A percentile compares a stretch with the other conserved stretches of the same genome.
Evolutionary conservation across 176 grass and related monocot genomes (phyloP).

Genomic region (Juncus effusus): DNA sequence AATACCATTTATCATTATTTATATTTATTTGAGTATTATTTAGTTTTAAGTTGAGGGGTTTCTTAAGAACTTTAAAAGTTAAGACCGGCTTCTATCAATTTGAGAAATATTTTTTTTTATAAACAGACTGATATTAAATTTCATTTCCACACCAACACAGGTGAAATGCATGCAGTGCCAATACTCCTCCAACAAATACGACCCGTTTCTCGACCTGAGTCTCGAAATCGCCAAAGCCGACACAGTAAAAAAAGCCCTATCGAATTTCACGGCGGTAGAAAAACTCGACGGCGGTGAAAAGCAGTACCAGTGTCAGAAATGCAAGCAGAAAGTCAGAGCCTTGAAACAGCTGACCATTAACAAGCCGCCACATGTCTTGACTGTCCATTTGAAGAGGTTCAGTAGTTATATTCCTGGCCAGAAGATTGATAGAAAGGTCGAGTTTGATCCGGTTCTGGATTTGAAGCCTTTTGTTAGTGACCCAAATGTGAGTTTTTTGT

Average conservation of each 20-base stretch:
- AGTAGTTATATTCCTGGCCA: constrained; percentile 65
- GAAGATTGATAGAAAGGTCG: constrained; percentile 93
- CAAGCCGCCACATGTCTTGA: constrained; percentile 78
- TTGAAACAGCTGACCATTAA: constrained; percentile 81
- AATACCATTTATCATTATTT: too few relatives aligned
- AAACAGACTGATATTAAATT: constrained; percentile 3
- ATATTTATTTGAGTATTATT: too few relatives aligned
- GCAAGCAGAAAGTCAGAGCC: constrained; percentile 90
- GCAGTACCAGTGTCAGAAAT: constrained; percentile 80
- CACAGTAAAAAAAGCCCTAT: constrained; percentile 65
- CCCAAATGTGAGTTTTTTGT: constrained; percentile 53
- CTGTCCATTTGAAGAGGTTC: constrained; percentile 91
- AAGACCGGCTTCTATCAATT: too few relatives aligned
- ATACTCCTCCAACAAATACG: constrained; percentile 82
- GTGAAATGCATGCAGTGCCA: constrained; percentile 83
- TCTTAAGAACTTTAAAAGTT: too few relatives aligned
- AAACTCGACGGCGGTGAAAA: constrained; percentile 73
- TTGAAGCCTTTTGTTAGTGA: constrained; percentile 91
- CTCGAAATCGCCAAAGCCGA: constrained; percentile 89
- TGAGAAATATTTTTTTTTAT: neutral
- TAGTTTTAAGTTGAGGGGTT: too few relatives aligned
- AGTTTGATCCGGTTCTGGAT: constrained; percentile 63
- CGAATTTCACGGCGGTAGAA: constrained; percentile 73
- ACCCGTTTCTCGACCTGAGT: constrained; percentile 96
- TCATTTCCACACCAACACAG: constrained; percentile 30